phyloP scores from a whole-genome alignment of 208 protist genomes.

The Trypanosoma melophagium region DNA sequence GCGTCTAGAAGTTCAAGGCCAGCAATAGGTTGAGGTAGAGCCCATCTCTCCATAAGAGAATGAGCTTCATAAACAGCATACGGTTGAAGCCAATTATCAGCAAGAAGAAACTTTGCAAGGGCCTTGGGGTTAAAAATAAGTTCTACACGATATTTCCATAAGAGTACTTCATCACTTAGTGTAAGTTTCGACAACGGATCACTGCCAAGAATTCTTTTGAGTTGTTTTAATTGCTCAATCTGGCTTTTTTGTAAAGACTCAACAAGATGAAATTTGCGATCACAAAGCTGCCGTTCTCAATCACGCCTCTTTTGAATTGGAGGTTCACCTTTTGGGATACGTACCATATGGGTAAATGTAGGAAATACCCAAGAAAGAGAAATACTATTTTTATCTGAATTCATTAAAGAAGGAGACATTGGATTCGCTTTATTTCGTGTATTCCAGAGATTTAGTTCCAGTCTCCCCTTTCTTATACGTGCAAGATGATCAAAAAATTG shows the following conservation, averaged over 20 bases:
- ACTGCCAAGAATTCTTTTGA: slow-evolving; percentile 52
- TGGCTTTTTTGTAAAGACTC: slow-evolving; percentile 38
- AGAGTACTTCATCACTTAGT: slow-evolving; percentile 52
- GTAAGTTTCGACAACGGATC: slow-evolving; percentile 66
- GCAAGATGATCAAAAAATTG: slow-evolving; percentile 61
- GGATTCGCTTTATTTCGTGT: slow-evolving; percentile 37
- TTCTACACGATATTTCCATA: slow-evolving; percentile 72
- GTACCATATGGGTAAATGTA: slow-evolving; percentile 45
- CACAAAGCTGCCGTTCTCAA: slow-evolving; percentile 18
- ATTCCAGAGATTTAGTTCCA: slow-evolving; percentile 46
- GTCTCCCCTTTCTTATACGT: slow-evolving; percentile 35
- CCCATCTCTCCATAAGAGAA: slow-evolving; percentile 52
- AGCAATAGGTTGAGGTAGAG: slow-evolving; percentile 53
- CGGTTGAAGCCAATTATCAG: slow-evolving; percentile 68
- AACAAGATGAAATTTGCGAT: slow-evolving; percentile 27
- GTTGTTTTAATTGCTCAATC: slow-evolving; percentile 52
- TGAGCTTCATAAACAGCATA: slow-evolving; percentile 66
- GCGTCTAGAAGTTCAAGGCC: slow-evolving; percentile 81
- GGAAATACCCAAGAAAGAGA: slow-evolving; percentile 42
- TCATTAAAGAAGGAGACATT: slow-evolving; percentile 40
- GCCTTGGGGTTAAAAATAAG: slow-evolving; percentile 52
- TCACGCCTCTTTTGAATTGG: slow-evolving; percentile 32
- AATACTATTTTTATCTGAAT: slow-evolving; percentile 33
- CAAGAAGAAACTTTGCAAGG: slow-evolving; percentile 73
- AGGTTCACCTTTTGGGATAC: slow-evolving; percentile 49